Evolutionary conservation across 2,329 filamentous ascomycete genomes (phyloP), one percentile per base, ranked within the genome.

Genomic region (Diaporthe citriasiana): DNA sequence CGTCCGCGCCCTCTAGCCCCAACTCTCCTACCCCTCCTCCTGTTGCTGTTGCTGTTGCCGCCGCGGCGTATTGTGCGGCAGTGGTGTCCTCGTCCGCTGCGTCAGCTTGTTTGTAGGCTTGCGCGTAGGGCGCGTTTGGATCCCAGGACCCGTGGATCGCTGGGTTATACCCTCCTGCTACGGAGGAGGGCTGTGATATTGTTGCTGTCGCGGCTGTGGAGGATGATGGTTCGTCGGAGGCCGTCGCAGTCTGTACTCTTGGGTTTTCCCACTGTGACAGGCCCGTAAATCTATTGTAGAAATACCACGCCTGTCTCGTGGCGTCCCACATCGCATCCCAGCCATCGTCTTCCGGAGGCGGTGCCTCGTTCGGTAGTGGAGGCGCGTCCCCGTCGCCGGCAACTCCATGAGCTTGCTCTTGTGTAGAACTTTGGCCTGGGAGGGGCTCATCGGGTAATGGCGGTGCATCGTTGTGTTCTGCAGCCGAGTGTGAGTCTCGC

Each of bases 141-240:
- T 99, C 97, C 86, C 98, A 99, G 85, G 95, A 93, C 78, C 97
- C 97, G 82, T 99, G 97, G 59, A 99, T 96, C 33, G 95, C 94
- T 1, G 97, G 97, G 81, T 98, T 98, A 85, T 99, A 99, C 75
- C 96, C 95, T 74, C 93, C 92, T 7, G 88, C 89, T 30, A 89
- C 84, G 59, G 83, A 78, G 78, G 82, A 56, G 75, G 82, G 75
- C 76, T 82, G 77, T 76, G 81, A 77, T 2, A 79, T 75, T 3
- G 79, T 73, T 42, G 77, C 75, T 25, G 79, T 74, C 13, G 78
- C 74, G 7, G 82, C 74, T 33, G 80, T 74, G 40, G 59, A 51
- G 9, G 55, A 56, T 30, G 69, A 57, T 1, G 69, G 33, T n/a
- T 79, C 71, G 9, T 81, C 77, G 69, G 83, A 77, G 38, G 82